Evolutionary conservation across 306 rosid genomes (phyloP).

Genomic region (Trifolium dubium): DNA sequence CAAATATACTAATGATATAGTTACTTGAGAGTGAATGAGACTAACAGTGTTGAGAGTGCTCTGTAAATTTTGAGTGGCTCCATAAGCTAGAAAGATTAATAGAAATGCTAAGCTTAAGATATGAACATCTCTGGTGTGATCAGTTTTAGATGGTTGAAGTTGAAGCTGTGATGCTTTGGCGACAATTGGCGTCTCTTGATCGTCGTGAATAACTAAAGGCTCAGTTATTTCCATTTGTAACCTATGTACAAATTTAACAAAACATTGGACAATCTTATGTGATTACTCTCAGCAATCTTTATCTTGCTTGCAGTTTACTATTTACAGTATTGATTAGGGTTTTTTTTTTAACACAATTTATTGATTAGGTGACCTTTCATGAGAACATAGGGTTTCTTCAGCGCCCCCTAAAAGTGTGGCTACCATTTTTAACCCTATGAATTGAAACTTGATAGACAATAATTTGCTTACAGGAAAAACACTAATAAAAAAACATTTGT

Average conservation of each 20-base stretch:
- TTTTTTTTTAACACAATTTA: too few species aligned
- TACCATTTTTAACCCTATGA: too few species aligned
- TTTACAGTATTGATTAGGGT: too few species aligned
- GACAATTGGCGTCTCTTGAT: slow-evolving; percentile 61
- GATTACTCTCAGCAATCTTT: too few species aligned
- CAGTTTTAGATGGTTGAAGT: slow-evolving; percentile 10
- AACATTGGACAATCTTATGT: too few species aligned
- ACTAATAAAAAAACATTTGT: too few species aligned
- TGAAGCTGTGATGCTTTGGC: slow-evolving; percentile 28
- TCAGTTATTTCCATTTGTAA: not conserved
- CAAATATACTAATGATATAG: not conserved
- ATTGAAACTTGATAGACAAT: too few species aligned
- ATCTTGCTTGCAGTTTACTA: too few species aligned
- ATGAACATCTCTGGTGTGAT: slow-evolving; percentile 66
- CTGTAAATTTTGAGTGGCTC: slow-evolving; percentile 89
- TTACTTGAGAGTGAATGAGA: not conserved
- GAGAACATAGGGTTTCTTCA: too few species aligned
- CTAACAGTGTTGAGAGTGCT: slow-evolving; percentile 82
- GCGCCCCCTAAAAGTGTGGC: too few species aligned
- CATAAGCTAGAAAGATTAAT: slow-evolving; percentile 78
- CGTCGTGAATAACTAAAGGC: slow-evolving; percentile 18
- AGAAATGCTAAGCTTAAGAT: slow-evolving; percentile 73
- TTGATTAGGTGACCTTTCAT: too few species aligned
- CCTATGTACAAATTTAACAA: not conserved
- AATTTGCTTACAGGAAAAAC: too few species aligned